Conservation (phyloP, 2,329 filamentous ascomycete genomes). For the Sporothrix brasiliensis region DNA sequence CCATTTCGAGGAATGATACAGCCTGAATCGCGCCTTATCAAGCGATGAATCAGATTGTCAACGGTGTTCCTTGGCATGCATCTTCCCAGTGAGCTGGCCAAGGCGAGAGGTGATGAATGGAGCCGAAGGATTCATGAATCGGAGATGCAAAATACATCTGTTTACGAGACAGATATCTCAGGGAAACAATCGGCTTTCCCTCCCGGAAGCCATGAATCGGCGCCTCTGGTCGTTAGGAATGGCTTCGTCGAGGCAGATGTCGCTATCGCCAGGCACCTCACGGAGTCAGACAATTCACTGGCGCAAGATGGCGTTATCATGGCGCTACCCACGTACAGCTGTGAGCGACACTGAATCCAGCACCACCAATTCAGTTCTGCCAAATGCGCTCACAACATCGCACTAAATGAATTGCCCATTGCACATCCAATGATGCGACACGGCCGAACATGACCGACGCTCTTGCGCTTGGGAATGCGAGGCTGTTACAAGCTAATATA, state of each 20-base stretch:
- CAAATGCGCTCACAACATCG: constrained; percentile 13
- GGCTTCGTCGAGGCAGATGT: constrained; percentile 2
- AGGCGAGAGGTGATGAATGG: background rate
- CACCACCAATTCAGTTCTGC: background rate
- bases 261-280: constrained; percentile 23
- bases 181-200: background rate
- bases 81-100: background rate
- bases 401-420: constrained; percentile 2
- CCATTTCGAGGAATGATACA: background rate
- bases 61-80: background rate
- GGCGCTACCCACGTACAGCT: constrained; percentile 28
- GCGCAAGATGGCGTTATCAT: constrained; percentile 34
- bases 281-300: constrained; percentile 17
- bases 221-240: background rate
- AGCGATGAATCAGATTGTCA: background rate
- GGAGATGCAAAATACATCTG: background rate
- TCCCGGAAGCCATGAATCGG: background rate
- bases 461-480: background rate
- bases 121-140: background rate
- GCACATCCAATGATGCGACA: constrained; percentile 14
- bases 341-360: background rate
- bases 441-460: constrained; percentile 21
- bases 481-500: background rate
- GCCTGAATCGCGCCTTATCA: background rate
- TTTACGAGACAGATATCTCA: background rate